phyloP scores from a whole-genome alignment of 176 grass and related monocot species.

The Oryza rufipogon region DNA sequence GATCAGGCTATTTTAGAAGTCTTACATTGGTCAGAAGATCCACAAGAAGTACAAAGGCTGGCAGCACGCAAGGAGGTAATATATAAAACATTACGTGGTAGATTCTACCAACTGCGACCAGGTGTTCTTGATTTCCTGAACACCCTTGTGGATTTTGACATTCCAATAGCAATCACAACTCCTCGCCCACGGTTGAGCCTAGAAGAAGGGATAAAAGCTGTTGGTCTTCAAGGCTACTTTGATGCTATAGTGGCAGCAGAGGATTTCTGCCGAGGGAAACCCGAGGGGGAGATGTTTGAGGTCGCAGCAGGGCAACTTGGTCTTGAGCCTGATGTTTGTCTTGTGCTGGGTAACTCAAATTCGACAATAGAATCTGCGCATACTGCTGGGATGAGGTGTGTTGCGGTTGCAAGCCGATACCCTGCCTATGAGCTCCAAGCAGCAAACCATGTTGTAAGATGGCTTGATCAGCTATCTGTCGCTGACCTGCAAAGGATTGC shows the following conservation, averaged over 20 bases:
- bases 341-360: conserved; percentile 78
- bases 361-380: conserved; percentile 52
- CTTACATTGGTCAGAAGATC: conserved; percentile 70
- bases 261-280: conserved; percentile 67
- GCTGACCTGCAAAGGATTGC: conserved; percentile 56
- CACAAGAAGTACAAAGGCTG: conserved; percentile 55
- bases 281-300: conserved; percentile 75
- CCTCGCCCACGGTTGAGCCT: conserved; percentile 36
- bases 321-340: conserved; percentile 62
- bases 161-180: conserved; percentile 63
- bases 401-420: conserved; percentile 61
- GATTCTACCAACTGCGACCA: conserved; percentile 46
- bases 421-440: conserved; percentile 68
- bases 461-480: conserved; percentile 78
- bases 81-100: conserved; percentile 47
- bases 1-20: conserved; percentile 72
- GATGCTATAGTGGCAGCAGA: conserved; percentile 57
- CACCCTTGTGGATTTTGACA: conserved; percentile 51
- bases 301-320: conserved; percentile 54
- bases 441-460: conserved; percentile 82
- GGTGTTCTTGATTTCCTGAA: conserved; percentile 72
- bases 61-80: conserved; percentile 66
- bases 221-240: conserved; percentile 73
- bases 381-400: conserved; percentile 77
- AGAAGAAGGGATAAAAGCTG: conserved; percentile 66